Base-by-base conservation (phyloP, 345 rosid species). In the Populus euphratica region DNA sequence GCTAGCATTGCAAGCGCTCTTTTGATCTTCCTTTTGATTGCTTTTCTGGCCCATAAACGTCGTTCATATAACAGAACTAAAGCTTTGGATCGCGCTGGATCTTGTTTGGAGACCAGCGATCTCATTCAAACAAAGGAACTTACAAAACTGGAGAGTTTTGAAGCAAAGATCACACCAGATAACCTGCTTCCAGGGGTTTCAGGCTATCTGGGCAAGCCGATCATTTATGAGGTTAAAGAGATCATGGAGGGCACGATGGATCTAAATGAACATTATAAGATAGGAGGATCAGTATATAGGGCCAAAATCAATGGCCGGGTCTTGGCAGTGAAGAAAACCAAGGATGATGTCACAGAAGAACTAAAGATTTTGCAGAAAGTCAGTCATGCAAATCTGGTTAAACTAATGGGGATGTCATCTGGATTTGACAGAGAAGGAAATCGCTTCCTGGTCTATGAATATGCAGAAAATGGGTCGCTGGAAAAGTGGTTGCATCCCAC, bases 381-480 rank as follows among this genome's bases (percentile, higher is more conserved):
- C 41, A 89, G 81, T 75, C 94, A 89, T 77, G 88, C 85, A n/a
- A 91, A 88, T 81, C 87, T 89, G 70, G 90, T 91, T 81, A 83
- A 87, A 72, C 74, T 89, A 66, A 79, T 85, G 75, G 93, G 93
- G 43, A 63, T 86, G 6, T 87, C 91, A n/a, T 80, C 77, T 31
- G 85, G 77, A 16, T 80, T 74, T 31, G 85, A 81, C 35, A 59
- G 76, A 2, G 82, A 79, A 61, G 88, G 89, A 2, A 70, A 76
- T 76, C 70, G 76, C 79, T 87, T 86, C 84, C 84, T 91, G 86
- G 91, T 89, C 47, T 91, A 84, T 73, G 93, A 91, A 83, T 87
- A 82, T 71, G 90, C 84, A 17, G 89, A 89, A 74, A 89, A 89
- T 69, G 91, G 93, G 21, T 87, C 93, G 1, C 77, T 88, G 68